Conservation (phyloP, 129 eudicot genomes). For the Chrysanthemum lavandulifolium region DNA sequence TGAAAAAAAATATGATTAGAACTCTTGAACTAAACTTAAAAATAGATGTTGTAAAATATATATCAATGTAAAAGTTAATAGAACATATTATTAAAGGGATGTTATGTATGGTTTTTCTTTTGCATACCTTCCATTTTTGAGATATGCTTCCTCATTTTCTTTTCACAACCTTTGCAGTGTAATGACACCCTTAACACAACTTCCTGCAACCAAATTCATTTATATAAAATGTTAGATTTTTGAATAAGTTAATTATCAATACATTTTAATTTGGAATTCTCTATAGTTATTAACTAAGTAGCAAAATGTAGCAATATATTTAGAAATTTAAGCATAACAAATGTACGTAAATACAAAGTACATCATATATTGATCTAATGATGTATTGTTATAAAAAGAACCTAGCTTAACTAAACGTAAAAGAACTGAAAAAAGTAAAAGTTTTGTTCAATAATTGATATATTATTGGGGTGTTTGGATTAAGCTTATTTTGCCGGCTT, state of each 20-base stretch:
- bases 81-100: background rate
- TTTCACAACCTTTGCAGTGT: constrained; percentile 94
- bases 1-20: constrained; percentile 7
- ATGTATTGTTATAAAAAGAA: no score
- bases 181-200: constrained; percentile 89
- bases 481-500: no score
- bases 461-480: no score
- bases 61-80: background rate
- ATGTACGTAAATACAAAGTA: no score
- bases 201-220: constrained; percentile 56
- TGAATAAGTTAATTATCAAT: background rate
- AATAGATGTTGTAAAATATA: background rate
- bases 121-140: constrained; percentile 78
- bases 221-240: background rate
- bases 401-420: no score
- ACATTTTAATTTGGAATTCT: background rate
- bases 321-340: no score
- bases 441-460: no score
- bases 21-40: background rate
- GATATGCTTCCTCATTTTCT: constrained; percentile 81
- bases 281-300: no score
- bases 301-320: no score
- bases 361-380: no score
- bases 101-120: no score
- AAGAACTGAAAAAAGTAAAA: no score